Evolutionary conservation across 805 yeast species (phyloP), one percentile per base, ranked within the genome.

Genomic region (Yarrowia sp.): DNA sequence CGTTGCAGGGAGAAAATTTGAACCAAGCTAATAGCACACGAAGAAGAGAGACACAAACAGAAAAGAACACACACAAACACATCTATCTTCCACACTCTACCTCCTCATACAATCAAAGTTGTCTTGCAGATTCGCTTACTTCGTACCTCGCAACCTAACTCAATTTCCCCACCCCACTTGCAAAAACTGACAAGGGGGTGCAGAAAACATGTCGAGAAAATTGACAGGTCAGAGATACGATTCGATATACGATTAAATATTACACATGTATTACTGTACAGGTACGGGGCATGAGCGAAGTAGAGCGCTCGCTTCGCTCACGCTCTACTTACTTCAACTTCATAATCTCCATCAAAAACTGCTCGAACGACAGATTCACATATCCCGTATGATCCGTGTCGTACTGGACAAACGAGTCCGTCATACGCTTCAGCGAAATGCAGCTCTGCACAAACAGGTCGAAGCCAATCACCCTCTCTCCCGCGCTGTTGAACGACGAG

Each of bases 381-480:
- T 67, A 71, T 41, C 96, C 96, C 57, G 88, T 86, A 51, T 88
- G 82, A 68, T 88, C 91, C 11, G 80, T 77, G 73, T 90, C 96
- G 73, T 83, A 89, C 72, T 86, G 86, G 71, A 89, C 88, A 78
- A 90, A 90, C 13, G 87, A 80, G 71, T 88, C 92, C 0, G 96
- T 89, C 68, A 89, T 81, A 68, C 90, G 83, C 72, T 90, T 81
- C 69, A 90, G 78, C 81, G 90, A 88, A 15, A 90, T 88, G 69
- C 90, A 80, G 64, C 89, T 81, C 73, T 90, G 96, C 31, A 90
- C 91, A 75, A 90, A 90, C 74, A 85, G 81, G 73, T 90, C 96
- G 74, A 90, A 90, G 66, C 88, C 85, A 75, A 90, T 77, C 45
- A 72, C 73, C 18, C 72, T 73, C 45, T 67, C 71, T 43, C 75